Evolutionary conservation across 2,329 filamentous ascomycete genomes (phyloP).

Genomic region (Acrocalymma vagum): DNA sequence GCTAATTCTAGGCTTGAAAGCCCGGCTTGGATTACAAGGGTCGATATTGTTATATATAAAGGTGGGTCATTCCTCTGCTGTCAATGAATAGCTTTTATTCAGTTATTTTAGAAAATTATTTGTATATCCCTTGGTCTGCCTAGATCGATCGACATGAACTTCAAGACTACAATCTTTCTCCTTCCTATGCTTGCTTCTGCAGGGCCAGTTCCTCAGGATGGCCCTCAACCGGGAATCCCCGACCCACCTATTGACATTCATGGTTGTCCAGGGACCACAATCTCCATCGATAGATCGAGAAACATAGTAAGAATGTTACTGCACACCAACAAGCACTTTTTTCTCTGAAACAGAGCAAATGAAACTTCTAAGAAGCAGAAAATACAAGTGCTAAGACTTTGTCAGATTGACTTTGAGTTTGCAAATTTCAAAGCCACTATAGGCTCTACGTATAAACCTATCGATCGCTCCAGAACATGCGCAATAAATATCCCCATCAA

Average conservation of each 20-base stretch:
- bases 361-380: no score
- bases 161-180: conserved; percentile 35
- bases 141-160: conserved; percentile 42
- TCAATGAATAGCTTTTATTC: no score
- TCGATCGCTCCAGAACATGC: conserved; percentile 46
- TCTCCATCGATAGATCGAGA: conserved; percentile 38
- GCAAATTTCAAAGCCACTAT: conserved; percentile 45
- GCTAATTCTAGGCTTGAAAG: no score
- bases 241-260: conserved; percentile 43
- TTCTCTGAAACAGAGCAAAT: no score
- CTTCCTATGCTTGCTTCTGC: conserved; percentile 39
- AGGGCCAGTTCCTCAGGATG: conserved; percentile 30
- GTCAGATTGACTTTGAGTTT: conserved; percentile 39
- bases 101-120: no score
- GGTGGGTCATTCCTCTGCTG: no score
- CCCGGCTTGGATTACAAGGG: no score
- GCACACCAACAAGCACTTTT: not conserved
- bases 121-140: no score
- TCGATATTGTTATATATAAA: no score
- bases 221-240: conserved; percentile 31
- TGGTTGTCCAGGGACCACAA: conserved; percentile 44
- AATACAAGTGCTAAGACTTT: conserved; percentile 6
- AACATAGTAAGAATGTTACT: conserved; percentile 45
- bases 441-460: conserved; percentile 33
- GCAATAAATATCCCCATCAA: conserved; percentile 45